phyloP scores from a whole-genome alignment of 2,329 filamentous ascomycete species.

The Aspergillus quadricinctus region DNA sequence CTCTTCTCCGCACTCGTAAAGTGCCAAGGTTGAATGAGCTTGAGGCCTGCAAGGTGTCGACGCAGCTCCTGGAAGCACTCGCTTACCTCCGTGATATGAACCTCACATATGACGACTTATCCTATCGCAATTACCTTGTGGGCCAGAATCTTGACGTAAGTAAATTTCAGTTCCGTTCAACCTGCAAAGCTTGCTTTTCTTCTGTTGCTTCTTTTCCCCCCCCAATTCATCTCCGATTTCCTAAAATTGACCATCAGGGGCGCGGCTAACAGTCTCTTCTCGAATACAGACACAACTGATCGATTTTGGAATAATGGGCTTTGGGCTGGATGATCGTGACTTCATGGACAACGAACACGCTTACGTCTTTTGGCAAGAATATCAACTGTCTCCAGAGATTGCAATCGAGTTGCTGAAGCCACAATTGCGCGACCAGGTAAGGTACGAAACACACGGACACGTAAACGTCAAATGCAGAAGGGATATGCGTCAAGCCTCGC shows the following conservation, averaged over 20 bases:
- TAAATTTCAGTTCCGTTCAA: not conserved
- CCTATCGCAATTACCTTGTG: constrained; percentile 27
- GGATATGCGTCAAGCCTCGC: constrained; percentile 14
- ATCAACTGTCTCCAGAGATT: constrained; percentile 24
- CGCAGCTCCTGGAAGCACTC: constrained; percentile 26
- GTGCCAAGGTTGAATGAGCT: constrained; percentile 20
- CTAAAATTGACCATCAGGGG: not conserved
- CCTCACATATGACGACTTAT: constrained; percentile 25
- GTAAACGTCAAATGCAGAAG: not conserved
- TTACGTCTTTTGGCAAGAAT: constrained; percentile 22
- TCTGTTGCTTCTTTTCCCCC: not conserved
- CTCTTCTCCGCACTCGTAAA: constrained; percentile 12
- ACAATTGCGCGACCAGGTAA: not conserved
- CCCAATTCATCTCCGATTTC: not conserved
- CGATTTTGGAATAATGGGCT: not conserved
- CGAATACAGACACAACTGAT: constrained; percentile 17
- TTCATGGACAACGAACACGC: constrained; percentile 1
- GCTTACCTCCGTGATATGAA: constrained; percentile 26
- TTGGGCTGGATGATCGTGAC: constrained; percentile 10
- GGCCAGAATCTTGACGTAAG: constrained; percentile 18
- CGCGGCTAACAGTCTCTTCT: not conserved
- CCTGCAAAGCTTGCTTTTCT: not conserved
- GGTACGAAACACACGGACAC: not conserved
- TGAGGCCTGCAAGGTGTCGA: constrained; percentile 25
- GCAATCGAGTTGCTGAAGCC: constrained; percentile 12